Evolutionary conservation across 352 stramenopile species (phyloP), one percentile per base, ranked within the genome.

Genomic region (Nothophytophthora sp.): DNA sequence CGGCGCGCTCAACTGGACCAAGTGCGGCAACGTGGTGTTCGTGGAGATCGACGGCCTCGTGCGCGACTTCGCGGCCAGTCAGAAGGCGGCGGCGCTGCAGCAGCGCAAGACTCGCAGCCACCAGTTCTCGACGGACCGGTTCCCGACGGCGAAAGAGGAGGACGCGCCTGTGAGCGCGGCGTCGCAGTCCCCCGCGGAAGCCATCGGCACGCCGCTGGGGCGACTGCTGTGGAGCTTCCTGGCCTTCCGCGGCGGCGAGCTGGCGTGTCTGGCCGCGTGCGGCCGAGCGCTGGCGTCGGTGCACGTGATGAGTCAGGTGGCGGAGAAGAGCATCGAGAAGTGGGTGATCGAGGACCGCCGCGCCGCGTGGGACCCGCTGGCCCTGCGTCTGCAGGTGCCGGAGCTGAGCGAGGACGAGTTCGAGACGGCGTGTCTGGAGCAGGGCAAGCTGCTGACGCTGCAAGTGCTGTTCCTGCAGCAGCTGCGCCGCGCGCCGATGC

Each of bases 341-440:
- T 92, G 81, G 81, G 63, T 92, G 12, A 91, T 95, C 35, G 81
- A 91, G 48, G 81, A 91, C 32, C 77, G 83, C 4, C 70, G 69
- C 18, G 77, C 75, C 0, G 63, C 67, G 32, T 93, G 83, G 83
- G 63, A 76, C 9, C 76, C 71, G 6, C 60, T 92, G 24, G 76
- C 86, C 4, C 46, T 73, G 32, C 58, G 70, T 1, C 48, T 95
- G 0, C 79, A 81, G 35, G 73, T 95, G 18, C 86, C 86, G 6
- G 86, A 95, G 40, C 49, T 95, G 25, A 95, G 86, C 50, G 61
- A 81, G 18, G 77, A 88, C 3, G 86, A 95, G 37, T 92, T 95
- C 35, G 86, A 94, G 43, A 39, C 41, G 4, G 73, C 77, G 8
- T 92, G 83, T 39, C 49, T 95, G 11, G 70, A 81, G 22, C 76